phyloP scores from a whole-genome alignment of 2,329 filamentous ascomycete genomes.

The Penicillium sp. region DNA sequence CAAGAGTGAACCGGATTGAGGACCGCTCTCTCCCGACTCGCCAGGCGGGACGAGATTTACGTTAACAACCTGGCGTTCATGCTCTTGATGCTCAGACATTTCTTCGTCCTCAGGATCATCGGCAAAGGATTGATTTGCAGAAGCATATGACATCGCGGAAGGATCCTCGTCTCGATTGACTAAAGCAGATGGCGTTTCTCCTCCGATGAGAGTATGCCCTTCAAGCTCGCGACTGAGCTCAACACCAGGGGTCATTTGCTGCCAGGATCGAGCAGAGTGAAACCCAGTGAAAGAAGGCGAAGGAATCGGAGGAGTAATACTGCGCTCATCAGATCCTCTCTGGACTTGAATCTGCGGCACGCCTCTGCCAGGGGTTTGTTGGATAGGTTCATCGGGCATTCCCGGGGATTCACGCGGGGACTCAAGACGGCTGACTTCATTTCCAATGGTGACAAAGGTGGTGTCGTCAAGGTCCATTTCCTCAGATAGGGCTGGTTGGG shows the following conservation, averaged over 20 bases:
- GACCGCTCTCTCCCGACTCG: conserved; percentile 5
- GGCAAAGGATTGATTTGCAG: conserved; percentile 19
- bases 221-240: conserved; percentile 16
- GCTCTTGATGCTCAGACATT: background rate
- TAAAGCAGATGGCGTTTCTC: conserved; percentile 10
- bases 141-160: conserved; percentile 18
- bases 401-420: conserved; percentile 10
- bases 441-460: conserved; percentile 21
- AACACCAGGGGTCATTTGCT: conserved; percentile 10
- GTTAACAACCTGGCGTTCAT: conserved; percentile 17
- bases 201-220: conserved; percentile 23
- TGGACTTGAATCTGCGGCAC: conserved; percentile 9
- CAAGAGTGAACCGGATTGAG: conserved; percentile 16
- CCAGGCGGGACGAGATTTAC: conserved; percentile 2
- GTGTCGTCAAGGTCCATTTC: conserved; percentile 18
- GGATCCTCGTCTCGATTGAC: conserved; percentile 14
- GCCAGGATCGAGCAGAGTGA: conserved; percentile 22
- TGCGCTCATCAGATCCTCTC: conserved; percentile 14
- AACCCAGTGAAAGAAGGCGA: conserved; percentile 25
- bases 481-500: conserved; percentile 1
- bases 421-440: conserved; percentile 11
- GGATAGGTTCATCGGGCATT: conserved; percentile 10
- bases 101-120: conserved; percentile 5
- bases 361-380: conserved; percentile 12
- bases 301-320: conserved; percentile 16